Evolutionary conservation across 768 basidiomycete genomes (phyloP).

Genomic region (Scleroderma citrinum): DNA sequence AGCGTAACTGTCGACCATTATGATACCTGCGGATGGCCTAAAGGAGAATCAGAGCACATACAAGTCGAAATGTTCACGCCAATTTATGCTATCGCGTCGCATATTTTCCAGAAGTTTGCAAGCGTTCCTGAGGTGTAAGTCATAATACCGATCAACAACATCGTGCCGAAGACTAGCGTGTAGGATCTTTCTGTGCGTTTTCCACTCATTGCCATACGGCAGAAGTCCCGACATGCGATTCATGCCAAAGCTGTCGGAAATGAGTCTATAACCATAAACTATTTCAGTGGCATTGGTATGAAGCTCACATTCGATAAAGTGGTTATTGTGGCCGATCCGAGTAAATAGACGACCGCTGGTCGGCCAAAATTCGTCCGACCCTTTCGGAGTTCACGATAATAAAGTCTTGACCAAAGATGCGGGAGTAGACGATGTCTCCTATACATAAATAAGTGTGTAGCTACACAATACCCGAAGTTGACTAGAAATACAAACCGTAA

Average conservation of each 20-base stretch:
- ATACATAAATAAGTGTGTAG: background rate
- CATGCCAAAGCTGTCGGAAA: conserved; percentile 4
- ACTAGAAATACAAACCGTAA: conserved; percentile 8
- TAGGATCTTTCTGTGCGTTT: conserved; percentile 10
- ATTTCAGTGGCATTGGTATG: background rate
- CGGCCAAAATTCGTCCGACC: conserved; percentile 1
- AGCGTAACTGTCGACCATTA: background rate
- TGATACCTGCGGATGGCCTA: background rate
- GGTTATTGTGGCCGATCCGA: conserved; percentile 1
- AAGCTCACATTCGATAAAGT: background rate
- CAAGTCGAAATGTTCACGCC: conserved; percentile 1
- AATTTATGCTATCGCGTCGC: background rate
- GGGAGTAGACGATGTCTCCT: conserved; percentile 5
- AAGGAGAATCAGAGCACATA: background rate
- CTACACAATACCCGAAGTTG: background rate
- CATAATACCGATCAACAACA: conserved; percentile 4
- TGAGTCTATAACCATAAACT: no score
- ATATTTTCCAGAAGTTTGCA: background rate
- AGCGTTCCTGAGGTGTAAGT: conserved; percentile 2
- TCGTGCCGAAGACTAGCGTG: conserved; percentile 7
- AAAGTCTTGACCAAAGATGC: background rate
- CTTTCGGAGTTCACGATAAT: conserved; percentile 7
- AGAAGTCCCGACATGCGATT: conserved; percentile 7
- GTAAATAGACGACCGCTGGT: conserved; percentile 1
- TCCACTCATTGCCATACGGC: conserved; percentile 13